phyloP scores from a whole-genome alignment of 805 yeast genomes.

The Crinitomyces ghanaensis region DNA sequence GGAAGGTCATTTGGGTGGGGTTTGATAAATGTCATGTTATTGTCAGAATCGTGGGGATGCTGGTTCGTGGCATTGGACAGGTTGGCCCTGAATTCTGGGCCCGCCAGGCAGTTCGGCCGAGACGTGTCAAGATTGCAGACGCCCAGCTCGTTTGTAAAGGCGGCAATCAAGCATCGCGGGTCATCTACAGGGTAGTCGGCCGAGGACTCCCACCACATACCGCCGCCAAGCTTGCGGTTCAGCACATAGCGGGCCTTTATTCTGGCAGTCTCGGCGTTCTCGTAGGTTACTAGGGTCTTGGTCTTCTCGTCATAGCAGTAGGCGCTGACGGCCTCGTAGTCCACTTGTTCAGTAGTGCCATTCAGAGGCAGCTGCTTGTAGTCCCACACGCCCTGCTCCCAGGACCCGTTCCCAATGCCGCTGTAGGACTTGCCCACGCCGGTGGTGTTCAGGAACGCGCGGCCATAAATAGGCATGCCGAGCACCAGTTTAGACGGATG shows the following conservation, averaged over 20 bases:
- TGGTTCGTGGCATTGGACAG: too few species aligned
- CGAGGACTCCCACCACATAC: constrained; percentile 90
- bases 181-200: constrained; percentile 41
- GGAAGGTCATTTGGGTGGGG: too few species aligned
- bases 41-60: too few species aligned
- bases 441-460: constrained; percentile 35
- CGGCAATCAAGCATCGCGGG: constrained; percentile 15
- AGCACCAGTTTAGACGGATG: constrained; percentile 43
- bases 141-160: constrained; percentile 11
- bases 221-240: constrained; percentile 54
- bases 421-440: constrained; percentile 34
- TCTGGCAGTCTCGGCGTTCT: constrained; percentile 41
- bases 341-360: constrained; percentile 38
- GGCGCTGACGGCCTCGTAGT: constrained; percentile 42
- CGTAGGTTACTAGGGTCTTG: constrained; percentile 47
- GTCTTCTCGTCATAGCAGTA: constrained; percentile 34
- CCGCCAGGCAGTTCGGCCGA: neutral
- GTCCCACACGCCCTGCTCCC: constrained; percentile 42
- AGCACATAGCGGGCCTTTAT: constrained; percentile 51
- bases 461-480: constrained; percentile 86
- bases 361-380: constrained; percentile 44
- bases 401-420: constrained; percentile 33
- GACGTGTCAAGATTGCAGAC: constrained; percentile 6
- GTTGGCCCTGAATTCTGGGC: too few species aligned
- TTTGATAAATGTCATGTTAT: too few species aligned